Conservation (phyloP, 768 basidiomycete species). For the Lentinula lateritia region DNA sequence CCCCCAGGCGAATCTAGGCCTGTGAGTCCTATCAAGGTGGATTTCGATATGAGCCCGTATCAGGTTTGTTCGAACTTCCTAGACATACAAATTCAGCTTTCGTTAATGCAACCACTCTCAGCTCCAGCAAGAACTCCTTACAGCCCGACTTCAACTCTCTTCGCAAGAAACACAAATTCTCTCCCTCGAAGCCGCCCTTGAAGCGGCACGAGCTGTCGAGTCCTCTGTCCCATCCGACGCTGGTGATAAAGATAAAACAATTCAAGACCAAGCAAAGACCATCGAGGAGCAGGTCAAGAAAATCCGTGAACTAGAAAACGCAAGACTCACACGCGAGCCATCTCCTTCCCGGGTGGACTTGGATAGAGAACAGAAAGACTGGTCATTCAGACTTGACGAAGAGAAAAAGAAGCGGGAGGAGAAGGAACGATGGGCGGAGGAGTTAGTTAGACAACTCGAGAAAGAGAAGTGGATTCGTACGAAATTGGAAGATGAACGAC, state of each 20-base stretch:
- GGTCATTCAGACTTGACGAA: constrained; percentile 34
- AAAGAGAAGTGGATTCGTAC: constrained; percentile 68
- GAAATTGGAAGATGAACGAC: constrained; percentile 72
- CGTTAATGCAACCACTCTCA: constrained; percentile 18
- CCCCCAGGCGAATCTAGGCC: constrained; percentile 66
- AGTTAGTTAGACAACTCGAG: constrained; percentile 70
- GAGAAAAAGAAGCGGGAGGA: constrained; percentile 60
- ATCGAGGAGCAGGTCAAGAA: constrained; percentile 70
- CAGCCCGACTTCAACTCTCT: constrained; percentile 71
- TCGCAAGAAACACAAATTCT: constrained; percentile 80
- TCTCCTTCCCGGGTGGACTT: constrained; percentile 63
- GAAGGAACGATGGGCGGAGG: constrained; percentile 67
- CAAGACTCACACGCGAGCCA: not conserved
- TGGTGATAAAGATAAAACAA: constrained; percentile 26
- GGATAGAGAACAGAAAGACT: constrained; percentile 65
- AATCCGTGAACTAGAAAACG: constrained; percentile 73
- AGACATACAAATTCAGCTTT: not conserved
- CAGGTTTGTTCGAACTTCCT: constrained; percentile 32
- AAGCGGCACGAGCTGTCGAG: constrained; percentile 25
- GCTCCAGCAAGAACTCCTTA: constrained; percentile 86
- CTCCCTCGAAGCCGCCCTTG: constrained; percentile 73
- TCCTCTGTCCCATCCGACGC: constrained; percentile 42
- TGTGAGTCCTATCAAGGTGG: constrained; percentile 79
- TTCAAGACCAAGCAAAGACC: constrained; percentile 59
- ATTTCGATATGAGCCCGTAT: constrained; percentile 86